phyloP scores from a whole-genome alignment of 768 basidiomycete genomes.

The Trametes gibbosa region DNA sequence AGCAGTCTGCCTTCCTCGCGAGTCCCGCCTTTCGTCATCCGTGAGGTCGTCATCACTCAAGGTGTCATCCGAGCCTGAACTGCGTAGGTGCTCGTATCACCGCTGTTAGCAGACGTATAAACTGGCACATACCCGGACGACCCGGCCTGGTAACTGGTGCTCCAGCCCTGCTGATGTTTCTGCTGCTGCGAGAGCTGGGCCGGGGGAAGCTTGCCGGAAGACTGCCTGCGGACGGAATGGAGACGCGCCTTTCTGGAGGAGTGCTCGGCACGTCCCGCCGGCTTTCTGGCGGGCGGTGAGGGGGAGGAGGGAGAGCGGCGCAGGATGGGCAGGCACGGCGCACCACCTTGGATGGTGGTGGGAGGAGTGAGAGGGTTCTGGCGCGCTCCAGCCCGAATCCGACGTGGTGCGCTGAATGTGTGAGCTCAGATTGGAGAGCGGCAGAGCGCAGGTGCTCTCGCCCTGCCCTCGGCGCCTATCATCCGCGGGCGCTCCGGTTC shows the following conservation, averaged over 20 bases:
- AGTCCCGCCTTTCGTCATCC: constrained; percentile 16
- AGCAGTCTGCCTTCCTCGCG: constrained; percentile 22
- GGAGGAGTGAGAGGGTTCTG: background rate
- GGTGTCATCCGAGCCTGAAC: constrained; percentile 23
- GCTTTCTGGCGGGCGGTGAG: constrained; percentile 62
- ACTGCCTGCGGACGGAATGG: constrained; percentile 35
- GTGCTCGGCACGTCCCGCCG: constrained; percentile 48
- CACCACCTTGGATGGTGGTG: constrained; percentile 10
- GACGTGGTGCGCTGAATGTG: too few species aligned
- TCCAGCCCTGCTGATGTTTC: constrained; percentile 56
- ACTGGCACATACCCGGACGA: constrained; percentile 61
- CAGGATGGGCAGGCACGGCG: constrained; percentile 49
- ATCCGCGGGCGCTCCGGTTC: too few species aligned
- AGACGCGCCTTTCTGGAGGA: constrained; percentile 37
- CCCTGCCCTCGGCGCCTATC: too few species aligned
- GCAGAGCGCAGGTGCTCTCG: too few species aligned
- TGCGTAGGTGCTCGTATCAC: background rate
- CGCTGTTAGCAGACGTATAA: background rate
- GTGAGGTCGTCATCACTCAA: constrained; percentile 26
- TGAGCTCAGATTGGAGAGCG: background rate
- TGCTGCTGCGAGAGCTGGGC: constrained; percentile 30
- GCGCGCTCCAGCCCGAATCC: background rate
- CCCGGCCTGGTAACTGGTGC: constrained; percentile 85
- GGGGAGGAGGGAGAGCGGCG: constrained; percentile 78
- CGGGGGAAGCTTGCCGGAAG: constrained; percentile 26